Evolutionary conservation across 192 early-diverging fungal species (phyloP), one percentile per base, ranked within the genome.

Genomic region (Linnemannia hyalina): DNA sequence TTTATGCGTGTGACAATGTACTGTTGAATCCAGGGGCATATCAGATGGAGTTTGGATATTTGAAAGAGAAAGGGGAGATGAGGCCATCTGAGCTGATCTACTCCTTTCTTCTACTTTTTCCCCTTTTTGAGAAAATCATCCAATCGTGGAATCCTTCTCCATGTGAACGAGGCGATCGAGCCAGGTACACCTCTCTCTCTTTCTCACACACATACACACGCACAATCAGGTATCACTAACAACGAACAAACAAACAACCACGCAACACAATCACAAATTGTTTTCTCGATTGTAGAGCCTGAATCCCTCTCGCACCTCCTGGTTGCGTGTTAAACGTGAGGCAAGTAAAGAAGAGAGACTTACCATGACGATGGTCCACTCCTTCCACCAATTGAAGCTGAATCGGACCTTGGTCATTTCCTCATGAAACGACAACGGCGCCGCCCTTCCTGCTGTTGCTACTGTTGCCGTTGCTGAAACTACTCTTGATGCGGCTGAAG

Each of bases 331-430:
- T 68, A 35, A 23, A 47, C 35, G n/a, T 23, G 32, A 13, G 26
- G n/a, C 15, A 41, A 38, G 13, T 13, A 23, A 35, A 32, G 18
- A 26, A 55, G 36, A 74, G 9, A 29, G 9, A 20, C 77, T 84
- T 84, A 84, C 82, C 82, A 84, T 84, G 68, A 84, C 76, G 26
- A 84, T 84, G 4, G 77, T 72, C 82, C 82, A 84, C 29, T 84
- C 82, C 55, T 84, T 84, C 82, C 82, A 84, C 82, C 82, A 84
- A 68, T 80, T 84, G 55, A 70, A 84, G 41, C 82, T 84, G 69
- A 84, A 84, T 3, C 82, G 77, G 29, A 80, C 82, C 42, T 75
- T 78, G 40, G 82, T 84, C 82, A 84, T 84, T n/a, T 84, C 82
- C 49, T 84, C 82, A 73, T 84, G 82, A 22, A 84, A 84, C 36